Percentiles rank a stretch among this genome's conserved stretches.
Evolutionary conservation across 441 rosid genomes (phyloP).

Genomic region (Gossypium schwendimanii): DNA sequence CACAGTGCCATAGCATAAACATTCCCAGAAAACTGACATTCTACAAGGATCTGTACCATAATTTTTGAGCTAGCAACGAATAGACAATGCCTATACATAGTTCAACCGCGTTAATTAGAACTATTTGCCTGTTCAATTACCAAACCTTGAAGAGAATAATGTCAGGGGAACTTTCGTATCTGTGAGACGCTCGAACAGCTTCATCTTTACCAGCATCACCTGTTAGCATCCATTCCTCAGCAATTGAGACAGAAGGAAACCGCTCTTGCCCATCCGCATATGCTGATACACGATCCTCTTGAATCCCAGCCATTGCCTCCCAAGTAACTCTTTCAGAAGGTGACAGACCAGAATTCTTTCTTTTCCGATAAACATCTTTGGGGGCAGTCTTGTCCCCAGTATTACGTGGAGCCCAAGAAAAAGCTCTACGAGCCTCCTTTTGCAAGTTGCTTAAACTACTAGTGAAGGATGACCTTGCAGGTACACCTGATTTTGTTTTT

Average conservation of each 20-base stretch:
- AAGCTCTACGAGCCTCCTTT: slow-evolving; percentile 96
- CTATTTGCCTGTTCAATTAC: slow-evolving; percentile 9
- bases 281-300: slow-evolving; percentile 61
- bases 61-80: neutral
- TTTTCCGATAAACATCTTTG: slow-evolving; percentile 77
- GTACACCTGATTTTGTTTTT: slow-evolving; percentile 48
- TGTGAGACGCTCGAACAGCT: slow-evolving; percentile 78
- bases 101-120: neutral
- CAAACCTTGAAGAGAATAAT: slow-evolving; percentile 86
- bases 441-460: slow-evolving; percentile 89
- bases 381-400: slow-evolving; percentile 65
- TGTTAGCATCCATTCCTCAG: slow-evolving; percentile 96
- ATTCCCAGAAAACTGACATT: neutral
- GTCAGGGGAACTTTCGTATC: slow-evolving; percentile 92
- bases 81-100: neutral
- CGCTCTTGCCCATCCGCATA: slow-evolving; percentile 78
- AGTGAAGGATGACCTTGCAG: slow-evolving; percentile 62
- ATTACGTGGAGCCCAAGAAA: slow-evolving; percentile 96
- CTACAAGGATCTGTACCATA: neutral
- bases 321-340: slow-evolving; percentile 84
- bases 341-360: slow-evolving; percentile 81
- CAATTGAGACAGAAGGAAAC: slow-evolving; percentile 76
- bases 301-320: slow-evolving; percentile 98
- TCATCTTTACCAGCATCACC: slow-evolving; percentile 78
- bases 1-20: neutral